Evolutionary conservation across 2,329 filamentous ascomycete genomes (phyloP), one percentile per base, ranked within the genome.

Genomic region (Penicillium sp.): DNA sequence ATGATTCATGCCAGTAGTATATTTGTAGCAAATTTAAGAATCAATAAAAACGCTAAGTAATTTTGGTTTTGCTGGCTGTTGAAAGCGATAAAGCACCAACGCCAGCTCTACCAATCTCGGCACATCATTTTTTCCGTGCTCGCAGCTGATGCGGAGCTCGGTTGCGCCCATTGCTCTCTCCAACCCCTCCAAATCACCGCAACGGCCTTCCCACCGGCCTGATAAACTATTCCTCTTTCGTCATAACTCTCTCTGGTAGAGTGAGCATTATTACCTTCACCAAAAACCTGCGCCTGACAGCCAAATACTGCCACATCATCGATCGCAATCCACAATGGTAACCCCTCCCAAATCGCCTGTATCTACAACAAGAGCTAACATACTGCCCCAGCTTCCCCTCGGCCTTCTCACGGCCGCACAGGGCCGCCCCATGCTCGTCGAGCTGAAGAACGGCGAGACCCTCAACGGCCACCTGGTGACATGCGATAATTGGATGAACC

Each of bases 401-500:
- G 92, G 93, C 72, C 88, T 99, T 50, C 85, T 99, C 62, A 98
- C 91, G 70, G 93, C 93, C 69, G 93, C 95, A 65, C 93, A 97
- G 82, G 95, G 95, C 83, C 92, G 97, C 75, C 93, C 95, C 4
- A 98, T 97, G 90, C 88, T 96, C 56, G 93, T 97, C 65, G 93
- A 97, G 81, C 89, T 97, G 65, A 97, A 97, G 83, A 96, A 93
- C 72, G 93, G 93, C 79, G 93, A 99, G 78, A 98, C 95, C 0
- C 85, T 99, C 60, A 99, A 98, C 79, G 95, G 95, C 62, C 92
- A 97, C 72, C 83, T 99, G 58, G 90, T 97, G 75, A 92, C 89
- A 76, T 99, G 93, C 86, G 95, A 99, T 77, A 99, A 93, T 49
- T 99, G 95, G 92, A 99, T 99, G 95, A 99, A 99, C 80, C 81